Conservation (phyloP, 805 yeast genomes). For the Kuraishia borneana region DNA sequence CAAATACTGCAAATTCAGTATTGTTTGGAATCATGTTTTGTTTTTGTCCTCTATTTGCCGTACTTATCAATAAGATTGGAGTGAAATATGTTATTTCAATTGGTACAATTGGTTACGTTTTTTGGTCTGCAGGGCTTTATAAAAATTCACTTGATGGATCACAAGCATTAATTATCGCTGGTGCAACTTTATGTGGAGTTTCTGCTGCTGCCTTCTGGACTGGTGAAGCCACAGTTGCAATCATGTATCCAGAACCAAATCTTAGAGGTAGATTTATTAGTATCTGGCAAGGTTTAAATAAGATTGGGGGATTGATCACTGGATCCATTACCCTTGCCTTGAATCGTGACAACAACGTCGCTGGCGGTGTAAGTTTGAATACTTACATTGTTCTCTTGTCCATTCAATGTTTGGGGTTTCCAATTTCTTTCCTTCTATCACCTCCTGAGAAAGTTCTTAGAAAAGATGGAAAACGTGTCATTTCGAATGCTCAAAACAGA, state of each 20-base stretch:
- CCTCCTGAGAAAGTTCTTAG: slow-evolving; percentile 17
- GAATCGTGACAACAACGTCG: slow-evolving; percentile 6
- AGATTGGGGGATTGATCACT: slow-evolving; percentile 14
- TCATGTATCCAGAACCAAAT: slow-evolving; percentile 12
- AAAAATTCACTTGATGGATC: slow-evolving; percentile 14
- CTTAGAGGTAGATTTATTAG: slow-evolving; percentile 16
- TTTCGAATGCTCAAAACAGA: not conserved
- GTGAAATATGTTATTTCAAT: slow-evolving; percentile 8
- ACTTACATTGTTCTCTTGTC: slow-evolving; percentile 14
- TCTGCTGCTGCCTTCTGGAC: slow-evolving; percentile 16
- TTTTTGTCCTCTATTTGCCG: slow-evolving; percentile 10
- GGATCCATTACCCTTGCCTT: slow-evolving; percentile 12
- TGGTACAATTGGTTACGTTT: slow-evolving; percentile 14
- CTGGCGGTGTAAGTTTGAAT: slow-evolving; percentile 13
- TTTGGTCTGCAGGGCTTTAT: slow-evolving; percentile 16
- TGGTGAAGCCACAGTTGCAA: slow-evolving; percentile 16
- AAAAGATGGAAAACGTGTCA: slow-evolving; percentile 13
- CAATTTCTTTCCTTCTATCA: slow-evolving; percentile 10
- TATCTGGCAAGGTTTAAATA: slow-evolving; percentile 15
- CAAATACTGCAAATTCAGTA: slow-evolving; percentile 8
- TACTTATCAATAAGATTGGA: slow-evolving; percentile 13
- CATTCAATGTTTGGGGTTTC: slow-evolving; percentile 15
- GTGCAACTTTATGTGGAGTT: slow-evolving; percentile 14
- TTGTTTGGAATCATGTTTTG: slow-evolving; percentile 11
- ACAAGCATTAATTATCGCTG: slow-evolving; percentile 13